Conservation (phyloP, 495 filamentous ascomycete genomes). For the Talaromyces wortmannii region DNA sequence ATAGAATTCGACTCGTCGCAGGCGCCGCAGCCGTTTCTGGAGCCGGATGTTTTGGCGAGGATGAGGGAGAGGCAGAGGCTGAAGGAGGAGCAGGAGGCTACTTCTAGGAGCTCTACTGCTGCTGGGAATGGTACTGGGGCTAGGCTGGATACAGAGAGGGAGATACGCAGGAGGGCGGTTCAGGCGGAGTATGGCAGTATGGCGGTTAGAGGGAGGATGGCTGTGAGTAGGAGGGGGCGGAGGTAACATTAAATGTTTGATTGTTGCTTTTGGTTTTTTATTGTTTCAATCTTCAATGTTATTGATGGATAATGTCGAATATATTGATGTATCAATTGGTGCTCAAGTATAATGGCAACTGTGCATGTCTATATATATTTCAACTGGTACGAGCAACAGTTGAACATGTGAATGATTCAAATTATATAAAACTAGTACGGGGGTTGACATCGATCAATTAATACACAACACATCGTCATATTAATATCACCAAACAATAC, state of each 20-base stretch:
- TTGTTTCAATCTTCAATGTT: no score
- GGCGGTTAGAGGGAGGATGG: constrained; percentile 5
- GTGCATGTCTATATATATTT: no score
- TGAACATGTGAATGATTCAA: no score
- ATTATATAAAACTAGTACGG: no score
- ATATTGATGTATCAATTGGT: no score
- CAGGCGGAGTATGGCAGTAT: constrained; percentile 3
- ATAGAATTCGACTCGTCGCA: constrained; percentile 15
- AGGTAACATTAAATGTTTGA: background rate
- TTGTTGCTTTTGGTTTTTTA: no score
- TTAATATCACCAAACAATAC: no score
- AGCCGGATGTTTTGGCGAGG: constrained; percentile 14
- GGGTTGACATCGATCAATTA: no score
- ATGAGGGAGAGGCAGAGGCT: background rate
- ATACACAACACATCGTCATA: no score
- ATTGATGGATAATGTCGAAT: no score
- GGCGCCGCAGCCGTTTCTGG: constrained; percentile 22
- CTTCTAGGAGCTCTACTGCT: background rate
- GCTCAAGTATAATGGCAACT: no score
- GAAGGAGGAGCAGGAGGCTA: background rate
- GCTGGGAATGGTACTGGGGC: background rate
- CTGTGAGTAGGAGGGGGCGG: background rate
- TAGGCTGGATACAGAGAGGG: background rate
- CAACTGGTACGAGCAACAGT: no score
- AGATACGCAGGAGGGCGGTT: background rate